Evolutionary conservation across 225 moss, liverwort and hornwort species (phyloP).

Genomic region (Anthoceros angustus): DNA sequence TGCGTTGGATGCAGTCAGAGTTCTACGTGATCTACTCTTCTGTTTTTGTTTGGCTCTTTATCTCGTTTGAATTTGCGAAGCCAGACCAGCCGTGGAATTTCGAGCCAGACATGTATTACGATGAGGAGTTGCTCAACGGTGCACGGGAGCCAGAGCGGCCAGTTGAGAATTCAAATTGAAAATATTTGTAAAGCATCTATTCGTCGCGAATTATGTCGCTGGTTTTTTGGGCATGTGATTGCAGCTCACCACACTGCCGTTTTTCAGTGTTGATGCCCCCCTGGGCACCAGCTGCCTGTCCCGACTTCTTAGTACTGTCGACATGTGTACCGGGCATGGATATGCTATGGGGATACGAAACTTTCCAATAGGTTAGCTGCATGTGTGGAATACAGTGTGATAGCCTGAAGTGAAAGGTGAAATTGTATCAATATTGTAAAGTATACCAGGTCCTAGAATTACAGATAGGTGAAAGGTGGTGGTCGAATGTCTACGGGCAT

Average conservation of each 20-base stretch:
- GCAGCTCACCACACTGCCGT: not conserved
- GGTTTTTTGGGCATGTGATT: not conserved
- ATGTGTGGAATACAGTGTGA: no score
- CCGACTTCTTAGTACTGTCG: no score
- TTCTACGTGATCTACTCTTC: not conserved
- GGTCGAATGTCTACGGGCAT: no score
- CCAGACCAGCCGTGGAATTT: constrained; percentile 2
- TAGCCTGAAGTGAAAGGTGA: no score
- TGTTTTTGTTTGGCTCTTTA: not conserved
- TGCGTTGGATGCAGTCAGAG: not conserved
- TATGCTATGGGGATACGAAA: no score
- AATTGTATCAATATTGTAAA: no score
- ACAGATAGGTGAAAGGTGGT: no score
- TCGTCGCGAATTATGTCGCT: not conserved
- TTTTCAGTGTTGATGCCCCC: no score
- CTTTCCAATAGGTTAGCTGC: no score
- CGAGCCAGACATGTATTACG: constrained; percentile 1
- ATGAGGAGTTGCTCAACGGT: not conserved
- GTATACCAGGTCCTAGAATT: no score
- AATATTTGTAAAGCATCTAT: not conserved
- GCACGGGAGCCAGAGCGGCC: not conserved
- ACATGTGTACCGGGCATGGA: no score
- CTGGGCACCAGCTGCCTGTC: no score
- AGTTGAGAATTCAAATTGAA: not conserved
- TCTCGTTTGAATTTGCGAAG: not conserved